Evolutionary conservation across 306 rosid genomes (phyloP).

Genomic region (Gleditsia sinensis): DNA sequence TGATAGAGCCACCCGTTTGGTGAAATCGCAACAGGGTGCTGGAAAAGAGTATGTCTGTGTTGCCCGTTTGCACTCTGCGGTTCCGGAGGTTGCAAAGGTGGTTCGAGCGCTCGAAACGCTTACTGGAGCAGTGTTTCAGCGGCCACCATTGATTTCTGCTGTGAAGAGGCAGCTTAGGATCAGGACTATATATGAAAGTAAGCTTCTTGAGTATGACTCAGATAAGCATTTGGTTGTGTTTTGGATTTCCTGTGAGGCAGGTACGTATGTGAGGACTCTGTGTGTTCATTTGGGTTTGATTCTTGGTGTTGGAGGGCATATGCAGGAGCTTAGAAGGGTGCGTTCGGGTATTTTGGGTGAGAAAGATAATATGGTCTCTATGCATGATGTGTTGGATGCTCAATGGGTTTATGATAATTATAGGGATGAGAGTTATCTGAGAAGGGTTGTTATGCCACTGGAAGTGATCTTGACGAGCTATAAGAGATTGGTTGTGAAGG

Average conservation of each 20-base stretch:
- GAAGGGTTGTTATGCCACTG: constrained; percentile 75
- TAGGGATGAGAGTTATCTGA: constrained; percentile 65
- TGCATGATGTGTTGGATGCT: constrained; percentile 95
- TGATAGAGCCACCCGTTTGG: constrained; percentile 78
- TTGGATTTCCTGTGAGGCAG: constrained; percentile 61
- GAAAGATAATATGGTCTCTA: constrained; percentile 84
- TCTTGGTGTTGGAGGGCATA: constrained; percentile 85
- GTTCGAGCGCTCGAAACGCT: constrained; percentile 78
- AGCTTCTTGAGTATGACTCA: constrained; percentile 78
- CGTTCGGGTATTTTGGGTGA: constrained; percentile 83
- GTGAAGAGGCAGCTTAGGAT: constrained; percentile 89
- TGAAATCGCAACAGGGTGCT: constrained; percentile 85
- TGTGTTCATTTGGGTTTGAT: constrained; percentile 87
- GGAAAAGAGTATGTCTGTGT: constrained; percentile 87
- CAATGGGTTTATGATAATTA: constrained; percentile 74
- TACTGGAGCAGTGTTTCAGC: constrained; percentile 85
- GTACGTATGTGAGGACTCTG: constrained; percentile 81
- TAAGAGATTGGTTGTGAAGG: constrained; percentile 86
- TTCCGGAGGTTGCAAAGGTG: constrained; percentile 69
- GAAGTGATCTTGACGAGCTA: constrained; percentile 72
- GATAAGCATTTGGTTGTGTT: constrained; percentile 72
- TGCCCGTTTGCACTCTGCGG: constrained; percentile 71
- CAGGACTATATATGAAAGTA: constrained; percentile 85
- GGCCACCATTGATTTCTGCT: constrained; percentile 81
- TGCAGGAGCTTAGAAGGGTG: constrained; percentile 92